phyloP scores from a whole-genome alignment of 139 green algal species.

The Picochlorum sp. region DNA sequence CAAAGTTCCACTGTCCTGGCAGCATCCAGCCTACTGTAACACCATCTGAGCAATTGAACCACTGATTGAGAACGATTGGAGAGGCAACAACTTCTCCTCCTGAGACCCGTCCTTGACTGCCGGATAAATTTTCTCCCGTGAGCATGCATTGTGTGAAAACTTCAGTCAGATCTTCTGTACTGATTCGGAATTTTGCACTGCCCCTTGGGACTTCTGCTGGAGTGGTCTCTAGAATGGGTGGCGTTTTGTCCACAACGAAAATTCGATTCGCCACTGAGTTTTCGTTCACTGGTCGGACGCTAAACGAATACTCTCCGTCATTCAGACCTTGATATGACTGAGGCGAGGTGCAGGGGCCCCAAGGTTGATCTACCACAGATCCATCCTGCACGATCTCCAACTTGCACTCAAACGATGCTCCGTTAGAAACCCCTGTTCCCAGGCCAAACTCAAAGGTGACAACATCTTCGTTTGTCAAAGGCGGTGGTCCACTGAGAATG shows the following conservation, averaged over 20 bases:
- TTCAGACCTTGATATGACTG: conserved; percentile 19
- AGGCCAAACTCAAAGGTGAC: conserved; percentile 33
- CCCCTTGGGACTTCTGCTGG: conserved; percentile 15
- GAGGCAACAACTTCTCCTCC: not conserved
- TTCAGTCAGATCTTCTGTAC: conserved; percentile 25
- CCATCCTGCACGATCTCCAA: conserved; percentile 11
- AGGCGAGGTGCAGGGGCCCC: conserved; percentile 30
- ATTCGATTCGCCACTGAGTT: not conserved
- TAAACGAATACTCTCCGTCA: conserved; percentile 44
- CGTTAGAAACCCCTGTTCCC: conserved; percentile 12
- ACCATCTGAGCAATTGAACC: conserved; percentile 21
- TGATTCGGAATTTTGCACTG: conserved; percentile 11
- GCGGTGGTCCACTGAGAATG: conserved; percentile 29
- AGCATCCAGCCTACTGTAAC: conserved; percentile 23
- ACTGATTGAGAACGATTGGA: conserved; percentile 5
- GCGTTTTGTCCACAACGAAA: conserved; percentile 33
- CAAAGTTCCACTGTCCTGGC: conserved; percentile 16
- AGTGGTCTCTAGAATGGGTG: conserved; percentile 16
- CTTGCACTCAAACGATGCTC: conserved; percentile 33
- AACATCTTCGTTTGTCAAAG: conserved; percentile 10
- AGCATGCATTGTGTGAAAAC: conserved; percentile 39
- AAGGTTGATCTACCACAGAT: not conserved
- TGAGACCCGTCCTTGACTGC: conserved; percentile 1
- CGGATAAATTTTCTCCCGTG: not conserved
- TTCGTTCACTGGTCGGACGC: conserved; percentile 29